Conservation (phyloP, 2,329 filamentous ascomycete species). For the Ophiosphaerella herpotricha region DNA sequence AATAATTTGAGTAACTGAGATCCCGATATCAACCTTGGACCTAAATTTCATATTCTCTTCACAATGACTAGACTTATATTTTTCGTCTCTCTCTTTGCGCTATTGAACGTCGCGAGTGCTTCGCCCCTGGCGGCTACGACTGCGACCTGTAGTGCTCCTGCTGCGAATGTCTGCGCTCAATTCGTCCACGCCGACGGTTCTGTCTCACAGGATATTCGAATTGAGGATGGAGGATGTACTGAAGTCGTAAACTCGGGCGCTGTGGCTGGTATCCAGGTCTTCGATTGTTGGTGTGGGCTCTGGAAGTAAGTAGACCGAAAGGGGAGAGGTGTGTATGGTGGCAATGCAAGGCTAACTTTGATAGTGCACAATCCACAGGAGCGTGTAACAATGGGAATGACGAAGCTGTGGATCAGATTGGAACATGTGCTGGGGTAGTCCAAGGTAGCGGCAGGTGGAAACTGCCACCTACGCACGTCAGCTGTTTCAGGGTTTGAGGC, state of each 20-base stretch:
- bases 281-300: constrained; percentile 1
- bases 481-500: not conserved
- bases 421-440: not conserved
- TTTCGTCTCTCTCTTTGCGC: not conserved
- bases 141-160: not conserved
- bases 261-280: constrained; percentile 1
- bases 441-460: not conserved
- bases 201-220: not conserved
- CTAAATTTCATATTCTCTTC: too few relatives aligned
- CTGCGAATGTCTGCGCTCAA: not conserved
- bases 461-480: not conserved
- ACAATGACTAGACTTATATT: not conserved
- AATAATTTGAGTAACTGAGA: too few relatives aligned
- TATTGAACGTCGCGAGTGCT: not conserved
- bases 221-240: constrained; percentile 2
- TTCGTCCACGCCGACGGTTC: constrained; percentile 2
- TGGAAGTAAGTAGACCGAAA: not conserved
- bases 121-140: not conserved
- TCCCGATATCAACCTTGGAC: too few relatives aligned
- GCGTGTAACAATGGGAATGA: constrained; percentile 2
- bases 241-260: not conserved
- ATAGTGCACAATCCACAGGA: not conserved
- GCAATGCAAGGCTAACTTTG: not conserved
- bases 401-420: not conserved
- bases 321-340: too few relatives aligned